Percentiles rank a stretch among this genome's conserved stretches.
Conservation (phyloP, 345 rosid genomes). For the Melaleuca alternifolia region DNA sequence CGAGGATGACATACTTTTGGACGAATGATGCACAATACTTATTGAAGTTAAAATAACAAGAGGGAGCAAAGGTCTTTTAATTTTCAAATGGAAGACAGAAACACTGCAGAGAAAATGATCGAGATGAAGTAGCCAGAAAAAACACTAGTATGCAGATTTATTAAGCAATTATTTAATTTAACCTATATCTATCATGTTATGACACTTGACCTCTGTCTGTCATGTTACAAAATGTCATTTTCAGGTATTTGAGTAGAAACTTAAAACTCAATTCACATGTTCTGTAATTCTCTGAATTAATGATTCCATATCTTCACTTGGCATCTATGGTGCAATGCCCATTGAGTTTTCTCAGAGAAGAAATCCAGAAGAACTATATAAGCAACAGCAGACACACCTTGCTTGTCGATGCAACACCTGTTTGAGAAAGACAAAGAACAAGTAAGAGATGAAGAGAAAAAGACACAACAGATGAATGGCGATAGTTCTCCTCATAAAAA, state of each 20-base stretch:
- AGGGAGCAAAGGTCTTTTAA: not conserved
- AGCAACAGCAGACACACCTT: constrained; percentile 31
- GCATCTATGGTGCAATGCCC: not conserved
- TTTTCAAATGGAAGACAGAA: not conserved
- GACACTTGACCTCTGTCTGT: not conserved
- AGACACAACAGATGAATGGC: not conserved
- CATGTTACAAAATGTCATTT: not conserved
- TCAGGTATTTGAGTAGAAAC: not conserved
- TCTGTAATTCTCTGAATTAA: not conserved
- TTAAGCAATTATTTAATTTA: not conserved
- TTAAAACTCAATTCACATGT: not conserved
- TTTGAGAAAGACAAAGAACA: not conserved
- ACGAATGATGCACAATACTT: not conserved
- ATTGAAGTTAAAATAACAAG: not conserved
- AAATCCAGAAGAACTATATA: not conserved
- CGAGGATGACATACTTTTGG: not conserved
- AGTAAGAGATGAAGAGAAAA: not conserved
- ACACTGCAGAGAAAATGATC: not conserved
- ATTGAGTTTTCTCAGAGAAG: not conserved
- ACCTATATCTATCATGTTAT: not conserved
- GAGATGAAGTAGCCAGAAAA: not conserved
- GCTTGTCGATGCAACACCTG: constrained; percentile 52
- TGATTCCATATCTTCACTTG: not conserved
- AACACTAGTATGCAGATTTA: not conserved
- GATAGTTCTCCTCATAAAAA: not conserved